Evolutionary conservation across 768 basidiomycete species (phyloP).

Genomic region (Clathrus columnatus): DNA sequence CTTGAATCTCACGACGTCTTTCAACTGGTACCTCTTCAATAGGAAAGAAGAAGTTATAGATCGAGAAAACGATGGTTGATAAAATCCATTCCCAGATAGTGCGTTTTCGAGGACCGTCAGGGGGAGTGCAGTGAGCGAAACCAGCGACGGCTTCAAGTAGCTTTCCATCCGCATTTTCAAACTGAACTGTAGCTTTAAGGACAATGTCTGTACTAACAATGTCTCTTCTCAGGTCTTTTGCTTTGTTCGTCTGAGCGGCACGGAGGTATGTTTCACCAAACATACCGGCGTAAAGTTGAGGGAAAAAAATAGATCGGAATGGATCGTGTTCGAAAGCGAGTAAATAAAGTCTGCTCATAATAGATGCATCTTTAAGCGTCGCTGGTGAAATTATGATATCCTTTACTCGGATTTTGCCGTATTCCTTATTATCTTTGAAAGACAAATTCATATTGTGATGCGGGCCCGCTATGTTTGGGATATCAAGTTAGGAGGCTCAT

Average conservation of each 20-base stretch:
- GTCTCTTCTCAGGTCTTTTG: neutral
- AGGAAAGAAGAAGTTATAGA: neutral
- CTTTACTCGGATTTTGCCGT: too few species aligned
- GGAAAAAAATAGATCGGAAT: neutral
- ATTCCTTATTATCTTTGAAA: too few species aligned
- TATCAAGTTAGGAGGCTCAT: too few species aligned
- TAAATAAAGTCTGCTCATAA: neutral
- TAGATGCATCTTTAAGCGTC: neutral
- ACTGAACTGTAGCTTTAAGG: neutral
- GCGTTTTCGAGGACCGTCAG: neutral
- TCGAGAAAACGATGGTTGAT: conserved; percentile 2
- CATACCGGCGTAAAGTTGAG: neutral
- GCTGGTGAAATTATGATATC: neutral
- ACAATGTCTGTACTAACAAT: neutral
- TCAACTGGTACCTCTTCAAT: neutral
- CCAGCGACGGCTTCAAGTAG: conserved; percentile 1
- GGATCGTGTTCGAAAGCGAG: neutral
- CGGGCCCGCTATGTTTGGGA: too few species aligned
- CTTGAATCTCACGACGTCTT: neutral
- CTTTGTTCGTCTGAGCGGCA: neutral
- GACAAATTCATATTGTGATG: too few species aligned
- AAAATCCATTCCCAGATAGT: conserved; percentile 8
- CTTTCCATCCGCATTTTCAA: neutral
- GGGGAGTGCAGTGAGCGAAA: neutral
- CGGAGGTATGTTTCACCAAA: neutral